Conservation (phyloP, 192 early-diverging fungal species). For the Coemansia sp. region DNA sequence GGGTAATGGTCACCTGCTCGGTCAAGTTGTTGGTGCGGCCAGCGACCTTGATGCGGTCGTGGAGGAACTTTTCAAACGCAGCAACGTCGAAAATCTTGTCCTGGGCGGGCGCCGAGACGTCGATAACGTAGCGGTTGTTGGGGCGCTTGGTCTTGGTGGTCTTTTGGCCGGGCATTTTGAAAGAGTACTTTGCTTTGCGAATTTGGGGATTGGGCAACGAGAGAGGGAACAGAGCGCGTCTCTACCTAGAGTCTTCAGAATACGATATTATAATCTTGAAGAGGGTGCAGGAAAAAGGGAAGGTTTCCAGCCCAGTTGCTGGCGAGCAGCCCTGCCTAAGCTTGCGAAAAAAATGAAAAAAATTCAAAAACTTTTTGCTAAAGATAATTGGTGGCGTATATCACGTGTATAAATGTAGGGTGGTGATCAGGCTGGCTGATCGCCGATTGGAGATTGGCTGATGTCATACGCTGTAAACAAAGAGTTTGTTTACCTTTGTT, state of each 20-base stretch:
- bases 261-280: conserved; percentile 11
- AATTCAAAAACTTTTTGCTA: too few relatives aligned
- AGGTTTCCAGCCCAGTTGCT: conserved; percentile 3
- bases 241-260: conserved; percentile 49
- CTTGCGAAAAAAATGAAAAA: background rate
- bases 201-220: background rate
- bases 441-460: background rate
- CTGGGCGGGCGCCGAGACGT: conserved; percentile 85
- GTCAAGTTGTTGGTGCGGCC: conserved; percentile 95
- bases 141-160: conserved; percentile 59
- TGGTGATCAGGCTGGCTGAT: background rate
- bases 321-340: background rate
- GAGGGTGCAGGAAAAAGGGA: conserved; percentile 48
- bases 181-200: conserved; percentile 2
- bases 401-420: conserved; percentile 14
- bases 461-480: background rate
- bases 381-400: background rate
- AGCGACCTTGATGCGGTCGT: conserved; percentile 97
- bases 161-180: conserved; percentile 46
- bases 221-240: conserved; percentile 30
- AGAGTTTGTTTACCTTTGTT: background rate
- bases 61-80: conserved; percentile 97
- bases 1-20: conserved; percentile 79
- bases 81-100: conserved; percentile 97
- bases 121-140: conserved; percentile 83